Base-by-base conservation (phyloP, 257 asterid genomes). In the Nicotiana tabacum region DNA sequence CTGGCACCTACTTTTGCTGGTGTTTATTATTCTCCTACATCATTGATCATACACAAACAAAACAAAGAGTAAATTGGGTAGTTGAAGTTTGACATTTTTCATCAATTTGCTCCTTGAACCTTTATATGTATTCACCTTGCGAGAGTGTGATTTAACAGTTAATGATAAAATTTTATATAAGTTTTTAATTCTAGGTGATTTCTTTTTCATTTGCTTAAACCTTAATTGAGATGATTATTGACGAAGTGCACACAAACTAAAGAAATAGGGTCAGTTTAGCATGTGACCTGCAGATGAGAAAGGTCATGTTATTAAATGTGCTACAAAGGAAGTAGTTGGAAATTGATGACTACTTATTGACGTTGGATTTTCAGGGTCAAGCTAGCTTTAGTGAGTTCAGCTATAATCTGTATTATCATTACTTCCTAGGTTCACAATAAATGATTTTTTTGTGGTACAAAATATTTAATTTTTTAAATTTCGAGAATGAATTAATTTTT, bases 1-100 rank as follows among this genome's bases (percentile, higher is more conserved):
- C 72, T 39, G 83, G 55, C 68, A 61, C 46, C 80, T 76, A 76
- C 81, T 83, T 77, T 84, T 84, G 81, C 90, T 76, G 61, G 24
- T 72, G 6, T 72, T 21, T 24, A 72, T 72, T 72, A 72, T 66
- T 57, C 53, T 66, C 60, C 7, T 13, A 55, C 21, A 27, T 43
- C 56, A 21, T 21, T 21, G 21, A 21, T 21, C 21, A 21, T 33
- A 53, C 32, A 77, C 43, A 77, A 7, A 48, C 61, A 39, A 30
- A 24, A 76, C 2, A 27, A 15, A 29, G 70, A 78, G 67, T 82
- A 82, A 82, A 68, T 58, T 61, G 17, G 85, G 82, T 78, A 1
- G 88, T 77, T 85, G 74, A 70, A 35, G 58, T 17, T 70, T 78
- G 43, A 48, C n/a, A 3, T 61, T 61, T 58, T 58, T 18, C 65